phyloP scores from a whole-genome alignment of 305 asterid genomes.

The Stenogyne calaminthoides region DNA sequence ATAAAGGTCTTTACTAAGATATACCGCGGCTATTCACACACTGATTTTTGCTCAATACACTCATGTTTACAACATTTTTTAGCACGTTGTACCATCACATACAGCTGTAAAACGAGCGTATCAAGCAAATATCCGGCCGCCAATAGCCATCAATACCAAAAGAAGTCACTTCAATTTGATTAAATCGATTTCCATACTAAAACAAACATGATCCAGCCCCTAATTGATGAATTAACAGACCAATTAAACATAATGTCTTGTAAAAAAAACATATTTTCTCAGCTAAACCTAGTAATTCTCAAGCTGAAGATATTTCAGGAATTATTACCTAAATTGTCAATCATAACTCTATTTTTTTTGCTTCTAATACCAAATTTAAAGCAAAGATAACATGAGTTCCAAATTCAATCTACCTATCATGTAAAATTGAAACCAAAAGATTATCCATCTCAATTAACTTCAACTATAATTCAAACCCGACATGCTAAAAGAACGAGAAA shows the following conservation, averaged over 20 bases:
- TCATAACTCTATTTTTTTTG: slow-evolving; percentile 16
- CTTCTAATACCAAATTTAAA: slow-evolving; percentile 13
- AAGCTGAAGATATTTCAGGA: slow-evolving; percentile 16
- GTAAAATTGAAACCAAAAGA: neutral
- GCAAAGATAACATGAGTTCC: slow-evolving; percentile 19
- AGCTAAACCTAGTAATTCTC: slow-evolving; percentile 24
- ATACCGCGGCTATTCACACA: no score
- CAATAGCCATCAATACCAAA: neutral
- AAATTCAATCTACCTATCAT: slow-evolving; percentile 11
- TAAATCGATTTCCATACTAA: slow-evolving; percentile 1
- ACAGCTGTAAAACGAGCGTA: neutral
- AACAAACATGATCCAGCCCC: neutral
- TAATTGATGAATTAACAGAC: neutral
- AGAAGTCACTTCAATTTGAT: neutral
- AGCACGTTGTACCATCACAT: neutral
- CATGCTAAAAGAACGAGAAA: slow-evolving; percentile 24
- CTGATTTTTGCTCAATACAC: no score
- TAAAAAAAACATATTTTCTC: slow-evolving; percentile 14
- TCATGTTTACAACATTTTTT: neutral
- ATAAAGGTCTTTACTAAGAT: neutral
- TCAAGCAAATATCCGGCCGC: neutral
- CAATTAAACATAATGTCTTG: neutral
- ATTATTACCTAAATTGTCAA: slow-evolving; percentile 12
- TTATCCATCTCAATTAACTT: slow-evolving; percentile 7
- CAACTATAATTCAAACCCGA: slow-evolving; percentile 21